Evolutionary conservation across 2,329 filamentous ascomycete genomes (phyloP).

Genomic region (Sarocladiaceae sp.): DNA sequence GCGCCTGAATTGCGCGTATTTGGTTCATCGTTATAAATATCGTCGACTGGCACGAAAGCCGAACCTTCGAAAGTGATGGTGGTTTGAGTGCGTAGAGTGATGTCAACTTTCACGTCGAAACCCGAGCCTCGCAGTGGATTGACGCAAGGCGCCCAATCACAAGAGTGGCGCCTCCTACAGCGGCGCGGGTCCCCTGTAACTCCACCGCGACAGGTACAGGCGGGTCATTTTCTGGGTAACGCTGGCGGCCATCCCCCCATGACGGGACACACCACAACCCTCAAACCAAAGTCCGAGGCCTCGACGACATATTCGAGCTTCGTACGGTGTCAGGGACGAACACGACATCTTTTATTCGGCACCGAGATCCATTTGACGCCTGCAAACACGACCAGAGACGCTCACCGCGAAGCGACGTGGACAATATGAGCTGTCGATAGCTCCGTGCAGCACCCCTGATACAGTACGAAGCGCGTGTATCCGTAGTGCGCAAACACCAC

Average conservation of each 20-base stretch:
- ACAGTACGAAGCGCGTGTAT: not conserved
- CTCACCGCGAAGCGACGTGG: too few relatives aligned
- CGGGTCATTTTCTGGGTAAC: slow-evolving; percentile 29
- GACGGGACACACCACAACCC: not conserved
- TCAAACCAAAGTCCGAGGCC: not conserved
- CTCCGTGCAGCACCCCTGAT: not conserved
- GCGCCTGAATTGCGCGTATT: slow-evolving; percentile 82
- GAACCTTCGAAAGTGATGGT: too few relatives aligned
- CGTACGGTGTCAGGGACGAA: not conserved
- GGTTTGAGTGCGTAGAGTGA: too few relatives aligned
- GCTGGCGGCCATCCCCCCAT: too few relatives aligned
- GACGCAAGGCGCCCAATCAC: too few relatives aligned
- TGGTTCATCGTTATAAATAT: slow-evolving; percentile 92
- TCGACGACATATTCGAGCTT: not conserved
- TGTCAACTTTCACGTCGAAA: too few relatives aligned
- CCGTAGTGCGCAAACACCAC: not conserved
- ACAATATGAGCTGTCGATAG: not conserved
- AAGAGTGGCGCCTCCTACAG: too few relatives aligned
- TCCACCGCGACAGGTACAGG: slow-evolving; percentile 11
- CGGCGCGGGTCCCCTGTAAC: not conserved
- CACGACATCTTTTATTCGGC: not conserved
- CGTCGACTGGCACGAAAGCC: too few relatives aligned
- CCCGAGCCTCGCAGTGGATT: too few relatives aligned
- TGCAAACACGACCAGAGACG: too few relatives aligned
- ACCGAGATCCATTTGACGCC: too few relatives aligned